These are phyloP conservation scores for Penicillium ucsense DNA, from an alignment of 495 filamentous ascomycete species.

Conservation along the genomic window DNA sequence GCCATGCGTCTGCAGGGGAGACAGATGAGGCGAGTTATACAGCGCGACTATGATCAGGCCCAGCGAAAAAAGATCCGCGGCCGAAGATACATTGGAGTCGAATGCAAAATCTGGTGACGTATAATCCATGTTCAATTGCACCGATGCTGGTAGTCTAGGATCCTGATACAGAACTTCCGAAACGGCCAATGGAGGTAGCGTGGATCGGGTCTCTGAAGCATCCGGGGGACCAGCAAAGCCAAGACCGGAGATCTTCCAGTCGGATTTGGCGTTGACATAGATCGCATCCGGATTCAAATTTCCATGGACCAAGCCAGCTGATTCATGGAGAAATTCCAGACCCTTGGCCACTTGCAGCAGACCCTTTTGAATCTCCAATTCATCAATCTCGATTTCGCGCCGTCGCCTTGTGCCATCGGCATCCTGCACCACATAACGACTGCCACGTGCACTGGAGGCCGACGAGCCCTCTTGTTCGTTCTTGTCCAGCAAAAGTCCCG, in stretches of 20 bases:
- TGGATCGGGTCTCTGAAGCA: conserved; percentile 55
- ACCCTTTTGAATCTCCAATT: conserved; percentile 95
- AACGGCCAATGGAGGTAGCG: conserved; percentile 64
- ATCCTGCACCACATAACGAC: conserved; percentile 76
- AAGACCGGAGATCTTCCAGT: conserved; percentile 95
- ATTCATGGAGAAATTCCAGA: conserved; percentile 93
- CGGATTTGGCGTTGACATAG: conserved; percentile 90
- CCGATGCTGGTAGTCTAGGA: conserved; percentile 67
- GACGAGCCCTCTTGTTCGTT: conserved; percentile 69
- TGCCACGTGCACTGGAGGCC: conserved; percentile 53
- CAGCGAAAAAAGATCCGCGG: conserved; percentile 86
- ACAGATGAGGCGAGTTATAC: conserved; percentile 85
- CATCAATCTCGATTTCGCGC: conserved; percentile 88
- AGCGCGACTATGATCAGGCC: conserved; percentile 81
- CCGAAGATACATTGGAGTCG: conserved; percentile 69
- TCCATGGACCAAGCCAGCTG: conserved; percentile 83
- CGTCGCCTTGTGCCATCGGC: conserved; percentile 61
- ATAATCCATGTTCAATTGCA: conserved; percentile 88
- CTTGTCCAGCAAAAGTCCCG: conserved; percentile 73
- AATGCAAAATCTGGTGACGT: conserved; percentile 88
- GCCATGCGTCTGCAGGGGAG: conserved; percentile 71
- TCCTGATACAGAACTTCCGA: conserved; percentile 79
- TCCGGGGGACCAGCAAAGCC: conserved; percentile 77
- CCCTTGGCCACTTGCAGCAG: conserved; percentile 88
- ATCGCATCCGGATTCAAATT: conserved; percentile 96